These are phyloP conservation scores for Davidsoniella neocaledoniae DNA, from an alignment of 2,329 filamentous ascomycete genomes.

Conservation along the genomic window DNA sequence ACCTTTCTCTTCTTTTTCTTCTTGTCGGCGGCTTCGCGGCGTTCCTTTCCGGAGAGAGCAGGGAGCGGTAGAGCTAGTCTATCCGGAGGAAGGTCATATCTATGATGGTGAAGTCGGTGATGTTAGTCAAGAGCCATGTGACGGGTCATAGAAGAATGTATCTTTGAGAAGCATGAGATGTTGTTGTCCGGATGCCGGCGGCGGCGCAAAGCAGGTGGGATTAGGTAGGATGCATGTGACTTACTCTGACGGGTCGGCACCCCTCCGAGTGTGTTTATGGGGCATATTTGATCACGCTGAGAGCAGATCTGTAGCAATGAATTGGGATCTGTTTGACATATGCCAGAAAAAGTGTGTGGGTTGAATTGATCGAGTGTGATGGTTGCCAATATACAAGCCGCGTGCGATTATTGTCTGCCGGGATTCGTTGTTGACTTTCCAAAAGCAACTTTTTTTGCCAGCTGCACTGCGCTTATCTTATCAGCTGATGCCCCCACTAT, in stretches of 20 bases:
- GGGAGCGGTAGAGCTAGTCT: conserved; percentile 8
- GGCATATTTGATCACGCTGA: conserved; percentile 40
- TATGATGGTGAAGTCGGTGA: background rate
- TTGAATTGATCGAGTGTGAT: background rate
- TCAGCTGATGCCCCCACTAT: background rate
- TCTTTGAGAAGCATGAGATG: no score
- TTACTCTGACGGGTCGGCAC: conserved; percentile 37
- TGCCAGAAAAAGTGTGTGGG: background rate
- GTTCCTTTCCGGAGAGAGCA: conserved; percentile 8
- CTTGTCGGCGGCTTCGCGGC: conserved; percentile 14
- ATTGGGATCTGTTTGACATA: background rate
- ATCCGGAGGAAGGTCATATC: conserved; percentile 9
- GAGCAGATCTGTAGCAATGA: background rate
- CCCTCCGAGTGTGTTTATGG: conserved; percentile 66
- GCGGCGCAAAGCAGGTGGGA: background rate
- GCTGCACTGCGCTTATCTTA: conserved; percentile 4
- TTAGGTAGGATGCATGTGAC: conserved; percentile 14
- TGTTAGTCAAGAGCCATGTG: background rate
- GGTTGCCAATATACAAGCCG: background rate
- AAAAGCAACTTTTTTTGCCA: conserved; percentile 3
- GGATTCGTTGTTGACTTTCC: background rate
- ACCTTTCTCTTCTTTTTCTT: conserved; percentile 16
- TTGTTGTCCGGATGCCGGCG: no score
- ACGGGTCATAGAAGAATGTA: background rate
- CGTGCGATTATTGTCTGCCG: background rate